Conservation (phyloP, 306 rosid species). For the Cyamopsis tetragonoloba region DNA sequence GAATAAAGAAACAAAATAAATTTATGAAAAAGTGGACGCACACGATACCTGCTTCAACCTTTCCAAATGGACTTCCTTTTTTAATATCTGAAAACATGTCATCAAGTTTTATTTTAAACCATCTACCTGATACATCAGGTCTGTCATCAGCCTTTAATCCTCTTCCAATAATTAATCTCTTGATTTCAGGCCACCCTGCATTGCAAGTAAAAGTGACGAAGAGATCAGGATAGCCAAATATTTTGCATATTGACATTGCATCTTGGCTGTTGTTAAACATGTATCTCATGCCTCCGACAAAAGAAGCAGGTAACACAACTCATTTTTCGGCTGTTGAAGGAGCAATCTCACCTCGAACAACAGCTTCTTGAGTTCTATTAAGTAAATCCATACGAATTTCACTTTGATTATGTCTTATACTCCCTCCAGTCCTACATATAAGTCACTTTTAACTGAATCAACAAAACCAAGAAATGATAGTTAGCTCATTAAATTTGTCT, state of each 20-base stretch:
- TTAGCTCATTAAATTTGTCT: no score
- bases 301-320: background rate
- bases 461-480: no score
- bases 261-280: background rate
- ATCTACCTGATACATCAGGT: background rate
- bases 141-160: background rate
- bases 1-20: no score
- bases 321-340: background rate
- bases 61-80: no score
- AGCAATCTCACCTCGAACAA: background rate
- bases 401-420: no score
- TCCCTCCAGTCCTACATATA: no score
- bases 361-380: background rate
- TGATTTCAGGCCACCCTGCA: background rate
- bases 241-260: background rate
- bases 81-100: no score
- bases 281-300: background rate
- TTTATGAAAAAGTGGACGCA: no score
- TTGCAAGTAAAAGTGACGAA: background rate
- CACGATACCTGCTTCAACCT: no score
- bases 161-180: no score
- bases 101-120: no score
- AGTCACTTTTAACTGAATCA: no score
- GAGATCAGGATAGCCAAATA: background rate
- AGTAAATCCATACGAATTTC: background rate